These are phyloP conservation scores for Ceratobasidium papillatum DNA, from an alignment of 1,284 basidiomycete genomes.

Conservation along the genomic window DNA sequence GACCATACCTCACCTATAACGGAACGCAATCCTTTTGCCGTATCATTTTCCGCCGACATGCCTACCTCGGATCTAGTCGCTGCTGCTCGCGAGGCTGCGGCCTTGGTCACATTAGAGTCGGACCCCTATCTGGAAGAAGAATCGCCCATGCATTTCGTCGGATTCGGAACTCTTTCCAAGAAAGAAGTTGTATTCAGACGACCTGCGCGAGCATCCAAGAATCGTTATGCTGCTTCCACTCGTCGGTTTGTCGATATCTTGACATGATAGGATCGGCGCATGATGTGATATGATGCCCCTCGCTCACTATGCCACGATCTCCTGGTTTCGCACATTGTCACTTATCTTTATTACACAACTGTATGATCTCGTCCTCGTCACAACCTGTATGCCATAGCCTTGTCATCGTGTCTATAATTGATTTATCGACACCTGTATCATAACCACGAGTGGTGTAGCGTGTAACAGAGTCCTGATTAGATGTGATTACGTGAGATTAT, in stretches of 20 bases:
- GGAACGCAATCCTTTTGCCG: not conserved
- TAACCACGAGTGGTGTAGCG: not conserved
- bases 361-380: not conserved
- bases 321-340: not conserved
- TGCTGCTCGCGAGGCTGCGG: slow-evolving; percentile 29
- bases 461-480: slow-evolving; percentile 26
- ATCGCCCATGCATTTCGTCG: slow-evolving; percentile 11
- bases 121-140: slow-evolving; percentile 10
- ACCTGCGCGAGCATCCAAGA: slow-evolving; percentile 14
- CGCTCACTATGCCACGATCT: not conserved
- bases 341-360: slow-evolving; percentile 16
- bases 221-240: slow-evolving; percentile 23
- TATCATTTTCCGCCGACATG: slow-evolving; percentile 18
- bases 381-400: not conserved
- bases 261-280: not conserved
- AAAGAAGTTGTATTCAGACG: slow-evolving; percentile 25
- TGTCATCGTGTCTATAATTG: not conserved
- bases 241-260: slow-evolving; percentile 34
- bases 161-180: slow-evolving; percentile 5
- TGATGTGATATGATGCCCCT: not conserved
- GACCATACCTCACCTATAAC: not conserved
- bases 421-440: slow-evolving; percentile 7
- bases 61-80: slow-evolving; percentile 21
- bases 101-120: not conserved
- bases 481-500: slow-evolving; percentile 29